Evolutionary conservation across 106 monocot species (phyloP).

Genomic region (Amphibolis antarctica): DNA sequence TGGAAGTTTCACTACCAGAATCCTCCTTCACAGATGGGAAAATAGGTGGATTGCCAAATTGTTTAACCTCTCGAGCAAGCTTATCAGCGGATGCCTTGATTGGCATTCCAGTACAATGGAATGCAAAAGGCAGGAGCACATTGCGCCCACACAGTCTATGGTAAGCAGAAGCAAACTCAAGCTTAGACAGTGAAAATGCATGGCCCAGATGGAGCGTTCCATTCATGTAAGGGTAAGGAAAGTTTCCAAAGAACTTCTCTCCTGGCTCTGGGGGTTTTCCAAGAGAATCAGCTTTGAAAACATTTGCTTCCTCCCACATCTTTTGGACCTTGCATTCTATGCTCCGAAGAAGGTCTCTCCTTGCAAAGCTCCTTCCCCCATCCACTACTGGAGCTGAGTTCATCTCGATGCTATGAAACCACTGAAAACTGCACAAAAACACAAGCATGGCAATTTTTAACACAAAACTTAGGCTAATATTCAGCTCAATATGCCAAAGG

Average conservation of each 20-base stretch:
- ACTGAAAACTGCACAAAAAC: background rate
- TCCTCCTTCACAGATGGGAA: slow-evolving; percentile 52
- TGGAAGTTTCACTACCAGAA: slow-evolving; percentile 3
- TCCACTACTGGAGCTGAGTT: slow-evolving; percentile 14
- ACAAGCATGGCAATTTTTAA: background rate
- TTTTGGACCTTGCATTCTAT: slow-evolving; percentile 52
- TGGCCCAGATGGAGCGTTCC: slow-evolving; percentile 75
- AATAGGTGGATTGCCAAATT: slow-evolving; percentile 62
- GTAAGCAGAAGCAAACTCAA: slow-evolving; percentile 73
- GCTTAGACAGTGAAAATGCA: slow-evolving; percentile 66
- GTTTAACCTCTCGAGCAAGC: slow-evolving; percentile 44
- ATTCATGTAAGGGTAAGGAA: slow-evolving; percentile 96
- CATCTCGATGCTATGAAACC: slow-evolving; percentile 27
- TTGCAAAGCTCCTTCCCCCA: slow-evolving; percentile 50
- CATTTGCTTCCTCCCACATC: slow-evolving; percentile 51
- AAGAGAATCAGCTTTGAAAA: slow-evolving; percentile 46
- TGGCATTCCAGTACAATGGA: slow-evolving; percentile 97
- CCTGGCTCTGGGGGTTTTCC: slow-evolving; percentile 26
- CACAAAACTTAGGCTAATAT: too few relatives aligned
- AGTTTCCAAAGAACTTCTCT: slow-evolving; percentile 93
- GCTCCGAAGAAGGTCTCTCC: slow-evolving; percentile 60
- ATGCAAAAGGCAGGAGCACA: slow-evolving; percentile 80
- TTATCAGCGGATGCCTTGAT: slow-evolving; percentile 96
- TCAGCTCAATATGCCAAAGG: too few relatives aligned
- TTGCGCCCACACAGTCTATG: slow-evolving; percentile 63